These are phyloP conservation scores for Corchorus olitorius DNA, from an alignment of 345 rosid genomes.

Conservation along the genomic window DNA sequence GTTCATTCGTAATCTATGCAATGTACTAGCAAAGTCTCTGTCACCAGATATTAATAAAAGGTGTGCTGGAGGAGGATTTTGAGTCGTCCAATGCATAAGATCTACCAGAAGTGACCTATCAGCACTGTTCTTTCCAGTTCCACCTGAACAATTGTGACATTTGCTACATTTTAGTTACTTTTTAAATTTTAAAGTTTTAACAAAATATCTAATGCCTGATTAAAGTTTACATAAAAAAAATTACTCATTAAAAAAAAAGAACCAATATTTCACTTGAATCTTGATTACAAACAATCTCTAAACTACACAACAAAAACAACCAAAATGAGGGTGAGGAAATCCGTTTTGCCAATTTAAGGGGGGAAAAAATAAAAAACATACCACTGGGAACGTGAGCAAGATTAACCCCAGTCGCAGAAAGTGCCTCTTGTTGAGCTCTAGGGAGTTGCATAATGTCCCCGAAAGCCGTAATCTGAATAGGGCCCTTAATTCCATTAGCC, in stretches of 20 bases:
- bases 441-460: slow-evolving; percentile 76
- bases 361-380: slow-evolving; percentile 17
- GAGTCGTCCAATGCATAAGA: slow-evolving; percentile 81
- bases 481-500: slow-evolving; percentile 76
- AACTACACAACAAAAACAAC: neutral
- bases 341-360: neutral
- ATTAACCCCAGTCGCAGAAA: slow-evolving; percentile 69
- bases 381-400: slow-evolving; percentile 76
- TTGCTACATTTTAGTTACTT: neutral
- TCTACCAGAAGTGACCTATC: slow-evolving; percentile 72
- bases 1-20: slow-evolving; percentile 80
- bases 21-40: slow-evolving; percentile 58
- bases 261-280: neutral
- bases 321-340: neutral
- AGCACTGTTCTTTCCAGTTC: slow-evolving; percentile 86
- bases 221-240: neutral
- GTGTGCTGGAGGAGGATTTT: slow-evolving; percentile 95
- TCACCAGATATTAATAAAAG: slow-evolving; percentile 80
- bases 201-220: neutral
- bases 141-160: slow-evolving; percentile 1
- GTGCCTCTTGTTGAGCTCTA: slow-evolving; percentile 71
- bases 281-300: neutral
- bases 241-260: neutral
- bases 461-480: slow-evolving; percentile 73
- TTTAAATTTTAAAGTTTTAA: neutral